A percentile compares a stretch with the other conserved stretches of the same genome.
These are phyloP conservation scores for Lithospermum erythrorhizon DNA, from an alignment of 257 asterid genomes.

Conservation along the genomic window DNA sequence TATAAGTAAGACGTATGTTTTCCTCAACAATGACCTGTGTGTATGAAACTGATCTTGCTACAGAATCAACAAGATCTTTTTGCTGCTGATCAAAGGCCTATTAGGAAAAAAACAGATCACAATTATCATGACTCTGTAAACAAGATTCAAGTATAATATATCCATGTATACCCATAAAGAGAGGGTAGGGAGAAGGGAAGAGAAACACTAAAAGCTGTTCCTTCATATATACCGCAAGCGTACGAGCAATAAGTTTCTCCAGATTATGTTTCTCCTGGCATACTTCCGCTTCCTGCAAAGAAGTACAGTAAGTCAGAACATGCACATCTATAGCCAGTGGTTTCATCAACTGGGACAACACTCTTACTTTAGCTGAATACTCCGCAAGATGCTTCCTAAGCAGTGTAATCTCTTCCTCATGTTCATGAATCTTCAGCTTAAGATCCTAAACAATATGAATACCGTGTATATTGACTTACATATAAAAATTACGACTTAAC, in stretches of 20 bases:
- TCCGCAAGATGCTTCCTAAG: constrained; percentile 71
- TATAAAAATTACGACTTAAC: too few relatives aligned
- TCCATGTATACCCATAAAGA: background rate
- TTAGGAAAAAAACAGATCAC: constrained; percentile 6
- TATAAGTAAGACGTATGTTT: constrained; percentile 90
- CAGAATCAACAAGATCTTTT: constrained; percentile 94
- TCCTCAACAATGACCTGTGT: constrained; percentile 95
- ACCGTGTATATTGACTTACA: too few relatives aligned
- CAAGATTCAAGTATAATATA: background rate
- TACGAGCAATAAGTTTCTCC: constrained; percentile 88
- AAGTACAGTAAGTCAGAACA: constrained; percentile 14
- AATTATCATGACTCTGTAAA: background rate
- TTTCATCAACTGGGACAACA: constrained; percentile 11
- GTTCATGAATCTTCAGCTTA: constrained; percentile 56
- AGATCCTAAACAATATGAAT: constrained; percentile 34
- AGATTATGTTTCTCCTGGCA: constrained; percentile 68
- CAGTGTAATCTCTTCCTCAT: constrained; percentile 80
- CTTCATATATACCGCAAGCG: constrained; percentile 83
- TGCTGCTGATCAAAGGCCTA: constrained; percentile 99
- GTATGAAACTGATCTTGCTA: constrained; percentile 92
- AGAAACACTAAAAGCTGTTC: constrained; percentile 13
- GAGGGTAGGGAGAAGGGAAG: constrained; percentile 4
- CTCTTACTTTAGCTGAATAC: constrained; percentile 58
- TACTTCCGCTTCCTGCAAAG: constrained; percentile 69
- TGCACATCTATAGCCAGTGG: constrained; percentile 4